These are phyloP conservation scores for Tuber borchii DNA, from an alignment of 495 filamentous ascomycete species.

Conservation along the genomic window DNA sequence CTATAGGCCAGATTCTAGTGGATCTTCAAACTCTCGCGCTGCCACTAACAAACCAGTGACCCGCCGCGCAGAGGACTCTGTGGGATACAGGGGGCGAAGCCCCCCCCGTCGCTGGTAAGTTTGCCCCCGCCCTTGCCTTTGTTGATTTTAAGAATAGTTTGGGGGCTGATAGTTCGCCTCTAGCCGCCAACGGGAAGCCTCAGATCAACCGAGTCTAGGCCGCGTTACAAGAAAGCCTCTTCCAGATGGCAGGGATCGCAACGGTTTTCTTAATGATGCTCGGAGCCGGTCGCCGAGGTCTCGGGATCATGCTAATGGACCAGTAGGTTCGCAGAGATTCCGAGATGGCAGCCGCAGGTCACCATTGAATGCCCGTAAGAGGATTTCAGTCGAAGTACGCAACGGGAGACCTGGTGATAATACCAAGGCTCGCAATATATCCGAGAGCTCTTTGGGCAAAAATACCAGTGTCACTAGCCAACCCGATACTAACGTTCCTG, in stretches of 20 bases:
- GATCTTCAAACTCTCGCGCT: not conserved
- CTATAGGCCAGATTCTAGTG: not conserved
- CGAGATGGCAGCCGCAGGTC: not conserved
- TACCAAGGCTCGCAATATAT: no score
- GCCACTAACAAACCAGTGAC: not conserved
- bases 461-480: no score
- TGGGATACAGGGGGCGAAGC: not conserved
- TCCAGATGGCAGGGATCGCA: not conserved
- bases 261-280: not conserved
- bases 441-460: no score
- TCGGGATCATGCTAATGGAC: not conserved
- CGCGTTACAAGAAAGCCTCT: no score
- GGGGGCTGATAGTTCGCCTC: not conserved
- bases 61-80: rapidly evolving
- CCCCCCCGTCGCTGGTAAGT: not conserved
- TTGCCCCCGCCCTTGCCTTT: not conserved
- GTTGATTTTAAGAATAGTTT: not conserved
- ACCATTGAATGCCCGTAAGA: not conserved
- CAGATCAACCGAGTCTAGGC: not conserved
- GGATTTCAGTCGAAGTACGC: not conserved
- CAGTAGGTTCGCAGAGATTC: not conserved
- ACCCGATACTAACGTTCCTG: no score
- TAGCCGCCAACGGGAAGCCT: not conserved
- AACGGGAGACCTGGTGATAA: no score
- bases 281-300: not conserved